Percentiles rank a stretch among this genome's conserved stretches.
Conservation (phyloP, 768 basidiomycete genomes). For the Clavulina sp. region DNA sequence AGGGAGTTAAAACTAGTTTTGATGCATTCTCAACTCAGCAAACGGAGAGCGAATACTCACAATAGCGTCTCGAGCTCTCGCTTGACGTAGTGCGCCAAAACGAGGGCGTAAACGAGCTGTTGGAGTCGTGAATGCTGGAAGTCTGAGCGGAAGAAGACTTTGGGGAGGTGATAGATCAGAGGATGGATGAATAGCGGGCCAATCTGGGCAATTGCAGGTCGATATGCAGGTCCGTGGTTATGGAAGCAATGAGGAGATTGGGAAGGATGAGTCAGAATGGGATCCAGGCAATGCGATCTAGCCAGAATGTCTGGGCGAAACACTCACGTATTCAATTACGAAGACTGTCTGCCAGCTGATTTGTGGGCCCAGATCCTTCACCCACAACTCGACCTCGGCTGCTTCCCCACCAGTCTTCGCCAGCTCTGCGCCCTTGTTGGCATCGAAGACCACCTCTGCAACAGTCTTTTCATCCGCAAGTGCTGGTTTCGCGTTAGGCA, state of each 20-base stretch:
- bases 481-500: conserved; percentile 41
- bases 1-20: too few species aligned
- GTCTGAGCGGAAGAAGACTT: conserved; percentile 46
- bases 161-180: conserved; percentile 53
- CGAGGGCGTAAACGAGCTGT: conserved; percentile 53
- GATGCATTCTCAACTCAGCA: background rate
- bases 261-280: conserved; percentile 4
- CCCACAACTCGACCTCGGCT: conserved; percentile 44
- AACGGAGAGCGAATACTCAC: conserved; percentile 27
- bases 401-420: conserved; percentile 22
- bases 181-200: conserved; percentile 88
- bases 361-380: conserved; percentile 88
- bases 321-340: conserved; percentile 81
- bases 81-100: conserved; percentile 78
- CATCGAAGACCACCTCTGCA: conserved; percentile 21
- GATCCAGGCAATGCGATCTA: conserved; percentile 6
- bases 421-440: background rate
- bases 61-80: conserved; percentile 86
- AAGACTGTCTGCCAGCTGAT: conserved; percentile 80
- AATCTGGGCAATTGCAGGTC: conserved; percentile 27
- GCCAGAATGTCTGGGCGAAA: background rate
- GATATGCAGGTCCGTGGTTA: too few species aligned
- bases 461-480: conserved; percentile 49
- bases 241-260: background rate
- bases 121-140: conserved; percentile 65